phyloP scores from a whole-genome alignment of 345 rosid genomes.

The Ailanthus altissimus region DNA sequence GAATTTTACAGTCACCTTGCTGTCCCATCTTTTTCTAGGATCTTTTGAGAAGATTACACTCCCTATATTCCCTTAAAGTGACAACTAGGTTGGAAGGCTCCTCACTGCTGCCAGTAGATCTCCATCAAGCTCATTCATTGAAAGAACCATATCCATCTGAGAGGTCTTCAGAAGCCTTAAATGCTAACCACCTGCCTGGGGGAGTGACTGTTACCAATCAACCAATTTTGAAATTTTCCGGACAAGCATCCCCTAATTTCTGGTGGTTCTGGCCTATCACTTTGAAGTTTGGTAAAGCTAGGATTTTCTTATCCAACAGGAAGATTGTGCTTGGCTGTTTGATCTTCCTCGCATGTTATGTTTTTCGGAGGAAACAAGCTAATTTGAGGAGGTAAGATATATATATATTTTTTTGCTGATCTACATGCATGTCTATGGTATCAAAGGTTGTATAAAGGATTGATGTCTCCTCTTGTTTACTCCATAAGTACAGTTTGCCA shows the following conservation, averaged over 20 bases:
- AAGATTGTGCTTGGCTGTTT: slow-evolving; percentile 59
- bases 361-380: slow-evolving; percentile 55
- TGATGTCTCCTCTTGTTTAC: neutral
- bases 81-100: slow-evolving; percentile 31
- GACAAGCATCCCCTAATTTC: slow-evolving; percentile 31
- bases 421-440: neutral
- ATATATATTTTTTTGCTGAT: neutral
- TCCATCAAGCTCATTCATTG: slow-evolving; percentile 28
- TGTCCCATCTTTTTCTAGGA: slow-evolving; percentile 40
- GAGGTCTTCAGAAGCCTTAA: slow-evolving; percentile 29
- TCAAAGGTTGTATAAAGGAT: neutral
- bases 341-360: slow-evolving; percentile 48
- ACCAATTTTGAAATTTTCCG: slow-evolving; percentile 43
- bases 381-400: slow-evolving; percentile 50
- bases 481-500: neutral
- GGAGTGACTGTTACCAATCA: slow-evolving; percentile 31
- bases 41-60: slow-evolving; percentile 73
- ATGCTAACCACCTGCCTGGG: slow-evolving; percentile 23
- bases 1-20: neutral
- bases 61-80: slow-evolving; percentile 45
- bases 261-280: slow-evolving; percentile 65
- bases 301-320: slow-evolving; percentile 45
- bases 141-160: slow-evolving; percentile 32
- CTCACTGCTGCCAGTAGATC: slow-evolving; percentile 18
- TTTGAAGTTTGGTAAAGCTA: slow-evolving; percentile 53